Percentiles rank a stretch among this genome's conserved stretches.
Conservation (phyloP, 495 filamentous ascomycete species). For the Aspergillus sclerotioniger region DNA sequence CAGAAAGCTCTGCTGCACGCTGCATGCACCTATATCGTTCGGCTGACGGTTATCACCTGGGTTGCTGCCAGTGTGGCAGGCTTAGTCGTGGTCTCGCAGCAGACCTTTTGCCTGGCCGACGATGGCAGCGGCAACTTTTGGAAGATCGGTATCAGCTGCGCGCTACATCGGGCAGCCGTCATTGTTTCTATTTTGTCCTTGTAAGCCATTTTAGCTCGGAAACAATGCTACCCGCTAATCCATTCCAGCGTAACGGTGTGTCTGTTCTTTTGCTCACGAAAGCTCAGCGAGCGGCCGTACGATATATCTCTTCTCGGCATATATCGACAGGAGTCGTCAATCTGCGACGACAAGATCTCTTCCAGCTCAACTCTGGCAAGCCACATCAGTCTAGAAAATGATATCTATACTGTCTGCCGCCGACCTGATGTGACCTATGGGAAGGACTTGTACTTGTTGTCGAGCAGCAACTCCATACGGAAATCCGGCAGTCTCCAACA, state of each 20-base stretch:
- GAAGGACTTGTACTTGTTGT: constrained; percentile 30
- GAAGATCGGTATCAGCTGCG: constrained; percentile 42
- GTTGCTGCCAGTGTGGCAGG: constrained; percentile 42
- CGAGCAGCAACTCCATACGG: constrained; percentile 26
- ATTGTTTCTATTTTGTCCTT: constrained; percentile 38
- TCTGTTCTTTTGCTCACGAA: constrained; percentile 40
- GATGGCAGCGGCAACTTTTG: constrained; percentile 31
- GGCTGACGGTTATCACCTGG: constrained; percentile 40
- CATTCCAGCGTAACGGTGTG: constrained; percentile 35
- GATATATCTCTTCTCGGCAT: constrained; percentile 43
- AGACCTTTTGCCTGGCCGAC: constrained; percentile 37
- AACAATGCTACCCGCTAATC: constrained; percentile 12
- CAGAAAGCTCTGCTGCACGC: constrained; percentile 37
- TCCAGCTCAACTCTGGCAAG: constrained; percentile 42
- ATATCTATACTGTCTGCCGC: constrained; percentile 41
- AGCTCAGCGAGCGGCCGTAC: constrained; percentile 43
- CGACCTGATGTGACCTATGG: constrained; percentile 35
- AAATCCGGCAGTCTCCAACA: constrained; percentile 37
- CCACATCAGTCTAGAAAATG: constrained; percentile 42
- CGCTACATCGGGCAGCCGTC: constrained; percentile 37
- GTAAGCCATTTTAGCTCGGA: constrained; percentile 23
- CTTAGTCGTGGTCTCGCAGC: constrained; percentile 41
- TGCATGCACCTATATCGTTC: constrained; percentile 39
- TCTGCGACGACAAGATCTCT: constrained; percentile 35
- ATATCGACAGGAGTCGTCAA: constrained; percentile 25